Percentiles rank a stretch among this genome's conserved stretches.
Evolutionary conservation across 2,329 filamentous ascomycete genomes (phyloP).

Genomic region (Aspergillus pseudonomiae): DNA sequence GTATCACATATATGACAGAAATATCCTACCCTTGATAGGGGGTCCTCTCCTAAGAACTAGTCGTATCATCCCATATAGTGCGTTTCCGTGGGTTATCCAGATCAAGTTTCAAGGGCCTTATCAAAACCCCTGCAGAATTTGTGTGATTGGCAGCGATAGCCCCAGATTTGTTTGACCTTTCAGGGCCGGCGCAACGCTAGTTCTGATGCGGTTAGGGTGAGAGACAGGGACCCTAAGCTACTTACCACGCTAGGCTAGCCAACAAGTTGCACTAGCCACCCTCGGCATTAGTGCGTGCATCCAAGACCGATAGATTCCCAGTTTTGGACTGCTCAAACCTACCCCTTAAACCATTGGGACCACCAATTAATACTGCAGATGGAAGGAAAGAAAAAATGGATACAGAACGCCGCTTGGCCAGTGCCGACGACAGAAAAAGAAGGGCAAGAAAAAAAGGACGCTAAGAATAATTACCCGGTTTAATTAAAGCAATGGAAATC

Average conservation of each 20-base stretch:
- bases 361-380: not conserved
- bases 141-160: slow-evolving; percentile 1
- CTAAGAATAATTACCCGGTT: slow-evolving; percentile 11
- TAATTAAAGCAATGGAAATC: slow-evolving; percentile 9
- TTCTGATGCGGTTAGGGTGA: not conserved
- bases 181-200: not conserved
- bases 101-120: not conserved
- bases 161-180: slow-evolving; percentile 6
- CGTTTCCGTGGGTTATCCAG: slow-evolving; percentile 1
- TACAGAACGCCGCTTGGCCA: not conserved
- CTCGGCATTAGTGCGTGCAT: not conserved
- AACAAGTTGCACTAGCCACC: not conserved
- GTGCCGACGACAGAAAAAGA: not conserved
- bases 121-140: slow-evolving; percentile 1
- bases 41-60: not conserved
- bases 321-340: not conserved
- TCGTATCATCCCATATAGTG: not conserved
- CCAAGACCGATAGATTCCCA: slow-evolving; percentile 5
- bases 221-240: not conserved
- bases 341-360: slow-evolving; percentile 2
- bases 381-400: slow-evolving; percentile 1
- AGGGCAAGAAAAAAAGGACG: slow-evolving; percentile 7
- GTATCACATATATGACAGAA: not conserved
- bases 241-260: not conserved
- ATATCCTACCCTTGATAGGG: not conserved